These are phyloP conservation scores for Hericium alpestre DNA, from an alignment of 768 basidiomycete species.

Conservation along the genomic window DNA sequence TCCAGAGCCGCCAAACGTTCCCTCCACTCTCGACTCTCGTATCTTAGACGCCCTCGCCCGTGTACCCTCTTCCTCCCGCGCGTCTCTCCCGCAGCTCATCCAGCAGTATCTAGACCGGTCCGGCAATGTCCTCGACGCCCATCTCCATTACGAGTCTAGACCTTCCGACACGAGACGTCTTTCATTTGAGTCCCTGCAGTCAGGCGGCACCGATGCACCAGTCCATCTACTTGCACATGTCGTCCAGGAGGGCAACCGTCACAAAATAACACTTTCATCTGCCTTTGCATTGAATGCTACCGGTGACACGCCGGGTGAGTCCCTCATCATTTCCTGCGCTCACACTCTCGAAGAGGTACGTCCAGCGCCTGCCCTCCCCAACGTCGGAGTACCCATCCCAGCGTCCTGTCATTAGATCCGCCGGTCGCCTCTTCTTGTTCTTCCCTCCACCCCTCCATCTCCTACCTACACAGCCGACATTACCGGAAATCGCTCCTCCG, in stretches of 20 bases:
- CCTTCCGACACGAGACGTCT: constrained; percentile 24
- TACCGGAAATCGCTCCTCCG: constrained; percentile 15
- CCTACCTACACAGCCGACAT: neutral
- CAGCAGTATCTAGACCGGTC: constrained; percentile 32
- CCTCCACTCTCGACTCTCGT: constrained; percentile 2
- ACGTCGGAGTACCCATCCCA: constrained; percentile 1
- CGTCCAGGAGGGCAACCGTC: constrained; percentile 23
- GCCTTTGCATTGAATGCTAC: constrained; percentile 41
- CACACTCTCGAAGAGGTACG: constrained; percentile 56
- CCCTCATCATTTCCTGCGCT: constrained; percentile 43
- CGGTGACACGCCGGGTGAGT: constrained; percentile 15
- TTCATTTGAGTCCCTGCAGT: constrained; percentile 11
- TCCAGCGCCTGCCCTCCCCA: neutral
- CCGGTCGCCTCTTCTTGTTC: constrained; percentile 21
- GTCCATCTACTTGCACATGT: constrained; percentile 47
- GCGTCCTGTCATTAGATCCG: constrained; percentile 21
- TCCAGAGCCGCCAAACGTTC: neutral
- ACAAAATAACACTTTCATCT: constrained; percentile 42
- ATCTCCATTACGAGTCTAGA: constrained; percentile 43
- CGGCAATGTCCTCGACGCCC: constrained; percentile 30
- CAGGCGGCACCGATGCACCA: neutral
- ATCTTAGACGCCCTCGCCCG: constrained; percentile 5
- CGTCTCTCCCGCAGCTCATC: constrained; percentile 24
- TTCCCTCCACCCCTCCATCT: constrained; percentile 4
- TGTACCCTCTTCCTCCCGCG: neutral